Conservation (phyloP, 1,284 basidiomycete species). For the Boletus hoseneyae region DNA sequence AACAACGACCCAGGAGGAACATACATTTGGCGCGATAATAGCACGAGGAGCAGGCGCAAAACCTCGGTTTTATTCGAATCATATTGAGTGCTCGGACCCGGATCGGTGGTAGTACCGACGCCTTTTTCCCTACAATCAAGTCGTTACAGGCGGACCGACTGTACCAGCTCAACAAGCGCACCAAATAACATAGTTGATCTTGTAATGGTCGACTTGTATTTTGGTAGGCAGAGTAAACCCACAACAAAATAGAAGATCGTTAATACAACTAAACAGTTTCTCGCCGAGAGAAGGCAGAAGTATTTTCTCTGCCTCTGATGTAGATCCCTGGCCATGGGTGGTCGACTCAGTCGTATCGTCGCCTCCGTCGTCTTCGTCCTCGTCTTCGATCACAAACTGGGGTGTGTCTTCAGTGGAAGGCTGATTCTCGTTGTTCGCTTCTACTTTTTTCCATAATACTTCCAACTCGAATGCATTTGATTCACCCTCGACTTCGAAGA, state of each 20-base stretch:
- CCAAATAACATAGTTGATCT: slow-evolving; percentile 87
- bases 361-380: slow-evolving; percentile 54
- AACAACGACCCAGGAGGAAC: slow-evolving; percentile 68
- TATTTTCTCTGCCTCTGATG: slow-evolving; percentile 41
- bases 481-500: slow-evolving; percentile 81
- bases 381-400: slow-evolving; percentile 80
- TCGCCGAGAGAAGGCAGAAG: slow-evolving; percentile 75
- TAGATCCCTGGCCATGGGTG: slow-evolving; percentile 18
- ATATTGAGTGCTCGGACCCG: slow-evolving; percentile 62
- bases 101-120: slow-evolving; percentile 76
- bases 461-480: slow-evolving; percentile 66
- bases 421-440: slow-evolving; percentile 40
- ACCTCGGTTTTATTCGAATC: slow-evolving; percentile 86
- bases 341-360: slow-evolving; percentile 21
- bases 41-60: slow-evolving; percentile 77
- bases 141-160: slow-evolving; percentile 13
- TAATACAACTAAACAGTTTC: slow-evolving; percentile 69
- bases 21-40: slow-evolving; percentile 88
- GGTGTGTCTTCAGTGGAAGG: slow-evolving; percentile 34
- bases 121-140: slow-evolving; percentile 76
- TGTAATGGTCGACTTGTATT: slow-evolving; percentile 75
- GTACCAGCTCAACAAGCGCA: slow-evolving; percentile 35
- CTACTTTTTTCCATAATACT: slow-evolving; percentile 67
- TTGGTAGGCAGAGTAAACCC: slow-evolving; percentile 84
- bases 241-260: slow-evolving; percentile 88